Base-by-base conservation (phyloP, 2,329 filamentous ascomycete species). In the Penicillium sp. region DNA sequence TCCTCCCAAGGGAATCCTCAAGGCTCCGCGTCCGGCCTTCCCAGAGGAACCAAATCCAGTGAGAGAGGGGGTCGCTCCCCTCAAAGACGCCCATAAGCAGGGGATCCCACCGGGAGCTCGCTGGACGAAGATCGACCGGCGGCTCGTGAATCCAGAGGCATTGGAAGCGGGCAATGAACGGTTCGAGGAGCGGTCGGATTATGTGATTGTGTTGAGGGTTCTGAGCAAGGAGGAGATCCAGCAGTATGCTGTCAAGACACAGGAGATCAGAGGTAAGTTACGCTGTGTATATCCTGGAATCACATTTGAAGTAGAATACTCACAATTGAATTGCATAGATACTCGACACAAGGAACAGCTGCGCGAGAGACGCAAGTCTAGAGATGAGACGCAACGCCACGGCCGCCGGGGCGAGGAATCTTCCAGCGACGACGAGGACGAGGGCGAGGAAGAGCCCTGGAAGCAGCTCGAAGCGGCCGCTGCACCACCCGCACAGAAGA, bases 41-140 rank as follows among this genome's bases (percentile, higher is more conserved):
- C 93, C 93, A 0, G 92, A 97, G 69, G 89, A 96, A 60, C 84
- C 86, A 0, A 88, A 92, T 63, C 88, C 91, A 0, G 82, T 95
- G 36, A 85, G 92, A 21, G 93, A 97, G 72, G 93, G 92, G 16
- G 93, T 96, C 7, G 92, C 92, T 2, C 92, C 92, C n/a, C 84
- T 96, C 70, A 96, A 96, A 76, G 91, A 96, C 70, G 87, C 90
- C 48, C 87, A 88, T 73, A 76, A 74, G 54, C 86, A 87, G 60
- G 88, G 90, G 39, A 90, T 91, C 33, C 89, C 89, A 0, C 76
- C 87, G 0, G 90, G 89, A 56, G 92, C 92, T 34, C 85, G 91
- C 53, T 97, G 92, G 92, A 97, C 92, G 46, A 96, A 94, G 78
- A 92, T 97, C 70, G 90, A 89, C 70, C 86, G 92, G 55, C 87